Percentiles rank a stretch among this genome's conserved stretches.
Conservation (phyloP, 2,329 filamentous ascomycete species). For the Sporothrix inflata region DNA sequence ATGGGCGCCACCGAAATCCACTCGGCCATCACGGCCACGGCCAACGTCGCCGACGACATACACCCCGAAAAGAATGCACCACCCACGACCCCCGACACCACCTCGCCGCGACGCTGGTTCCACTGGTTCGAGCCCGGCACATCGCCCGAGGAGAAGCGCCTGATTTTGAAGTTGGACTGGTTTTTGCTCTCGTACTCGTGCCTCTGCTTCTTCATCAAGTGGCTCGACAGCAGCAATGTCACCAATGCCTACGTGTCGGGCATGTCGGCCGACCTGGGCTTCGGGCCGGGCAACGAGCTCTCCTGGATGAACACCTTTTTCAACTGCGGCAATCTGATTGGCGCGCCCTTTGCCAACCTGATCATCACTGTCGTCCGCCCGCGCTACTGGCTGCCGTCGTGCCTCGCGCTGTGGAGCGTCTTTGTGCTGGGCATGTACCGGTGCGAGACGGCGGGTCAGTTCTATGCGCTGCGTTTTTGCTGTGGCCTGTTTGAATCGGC, state of each 20-base stretch:
- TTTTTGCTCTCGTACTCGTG: conserved; percentile 49
- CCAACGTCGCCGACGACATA: neutral
- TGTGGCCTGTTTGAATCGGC: conserved; percentile 59
- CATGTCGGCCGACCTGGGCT: conserved; percentile 50
- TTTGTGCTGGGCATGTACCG: conserved; percentile 49
- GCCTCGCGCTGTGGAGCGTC: conserved; percentile 44
- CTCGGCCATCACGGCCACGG: neutral
- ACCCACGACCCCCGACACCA: neutral
- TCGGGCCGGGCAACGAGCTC: conserved; percentile 46
- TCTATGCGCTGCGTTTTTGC: conserved; percentile 56
- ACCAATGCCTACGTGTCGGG: conserved; percentile 54
- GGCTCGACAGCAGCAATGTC: conserved; percentile 51
- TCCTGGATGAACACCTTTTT: conserved; percentile 53
- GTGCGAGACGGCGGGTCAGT: conserved; percentile 43
- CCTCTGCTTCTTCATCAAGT: conserved; percentile 52
- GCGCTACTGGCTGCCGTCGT: conserved; percentile 48
- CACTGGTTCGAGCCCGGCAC: conserved; percentile 50
- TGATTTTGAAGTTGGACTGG: conserved; percentile 55
- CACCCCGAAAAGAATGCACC: conserved; percentile 1
- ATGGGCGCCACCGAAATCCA: neutral
- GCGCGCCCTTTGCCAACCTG: conserved; percentile 49
- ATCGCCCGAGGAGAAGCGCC: conserved; percentile 47
- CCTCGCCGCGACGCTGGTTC: conserved; percentile 38
- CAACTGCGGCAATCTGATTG: conserved; percentile 52
- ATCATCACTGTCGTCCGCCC: conserved; percentile 50